Conservation (phyloP, 2,329 filamentous ascomycete species). For the Corniculantispora saksenae region DNA sequence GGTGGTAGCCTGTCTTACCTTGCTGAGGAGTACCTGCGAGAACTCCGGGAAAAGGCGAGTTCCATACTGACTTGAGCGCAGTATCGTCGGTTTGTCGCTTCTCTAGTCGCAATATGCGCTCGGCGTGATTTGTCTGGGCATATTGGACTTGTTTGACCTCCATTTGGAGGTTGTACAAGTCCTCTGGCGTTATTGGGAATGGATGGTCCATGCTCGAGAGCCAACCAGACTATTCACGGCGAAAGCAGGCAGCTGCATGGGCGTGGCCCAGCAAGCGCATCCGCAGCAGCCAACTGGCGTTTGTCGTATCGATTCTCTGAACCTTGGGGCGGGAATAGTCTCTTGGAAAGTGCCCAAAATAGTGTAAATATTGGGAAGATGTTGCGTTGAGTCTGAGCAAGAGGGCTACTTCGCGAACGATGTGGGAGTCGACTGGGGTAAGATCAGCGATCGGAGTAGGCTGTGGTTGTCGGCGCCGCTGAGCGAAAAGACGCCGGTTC, state of each 20-base stretch:
- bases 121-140: conserved; percentile 62
- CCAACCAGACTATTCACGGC: conserved; percentile 1
- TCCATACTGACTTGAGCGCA: conserved; percentile 83
- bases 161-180: conserved; percentile 69
- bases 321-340: no score
- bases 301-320: background rate
- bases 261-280: conserved; percentile 14
- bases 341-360: background rate
- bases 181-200: conserved; percentile 61
- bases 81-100: conserved; percentile 69
- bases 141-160: conserved; percentile 68
- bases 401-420: background rate
- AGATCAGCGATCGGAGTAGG: background rate
- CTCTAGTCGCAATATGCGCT: conserved; percentile 62
- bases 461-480: background rate
- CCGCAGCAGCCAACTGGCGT: background rate
- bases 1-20: conserved; percentile 56
- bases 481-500: no score
- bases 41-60: conserved; percentile 87
- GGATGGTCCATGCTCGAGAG: conserved; percentile 62
- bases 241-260: conserved; percentile 8
- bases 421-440: background rate
- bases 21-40: conserved; percentile 82
- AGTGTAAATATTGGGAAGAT: background rate
- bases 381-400: background rate